Conservation (phyloP, 768 basidiomycete species). For the Sporobolomyces roseus region DNA sequence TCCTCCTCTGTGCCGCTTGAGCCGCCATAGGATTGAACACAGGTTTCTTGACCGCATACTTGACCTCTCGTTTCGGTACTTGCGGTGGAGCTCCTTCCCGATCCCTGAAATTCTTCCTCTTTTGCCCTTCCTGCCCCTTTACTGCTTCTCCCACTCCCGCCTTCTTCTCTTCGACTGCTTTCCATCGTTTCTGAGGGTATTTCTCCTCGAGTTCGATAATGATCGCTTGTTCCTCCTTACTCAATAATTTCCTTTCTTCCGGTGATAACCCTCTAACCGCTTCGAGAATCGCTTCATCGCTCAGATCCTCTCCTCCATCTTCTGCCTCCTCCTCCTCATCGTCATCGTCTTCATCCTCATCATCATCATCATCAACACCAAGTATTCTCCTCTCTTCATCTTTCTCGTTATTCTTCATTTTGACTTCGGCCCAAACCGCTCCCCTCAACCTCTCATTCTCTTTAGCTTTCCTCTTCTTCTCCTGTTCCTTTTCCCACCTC, state of each 20-base stretch:
- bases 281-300: constrained; percentile 1
- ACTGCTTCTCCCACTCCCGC: background rate
- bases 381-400: background rate
- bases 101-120: background rate
- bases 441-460: background rate
- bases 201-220: background rate
- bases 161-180: background rate
- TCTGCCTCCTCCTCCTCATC: background rate
- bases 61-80: background rate
- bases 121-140: background rate
- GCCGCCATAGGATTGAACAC: too few relatives aligned
- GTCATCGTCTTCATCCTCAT: background rate
- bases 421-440: background rate
- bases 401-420: background rate
- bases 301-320: background rate
- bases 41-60: too few relatives aligned
- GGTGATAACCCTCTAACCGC: background rate
- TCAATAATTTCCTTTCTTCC: background rate
- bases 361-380: background rate
- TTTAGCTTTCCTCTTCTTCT: background rate
- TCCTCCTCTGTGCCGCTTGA: background rate
- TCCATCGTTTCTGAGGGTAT: background rate
- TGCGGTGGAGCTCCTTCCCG: background rate
- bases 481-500: background rate
- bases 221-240: background rate